A percentile compares a stretch with the other conserved stretches of the same genome.
Evolutionary conservation across 805 yeast species (phyloP).

Genomic region (Yarrowia sp.): DNA sequence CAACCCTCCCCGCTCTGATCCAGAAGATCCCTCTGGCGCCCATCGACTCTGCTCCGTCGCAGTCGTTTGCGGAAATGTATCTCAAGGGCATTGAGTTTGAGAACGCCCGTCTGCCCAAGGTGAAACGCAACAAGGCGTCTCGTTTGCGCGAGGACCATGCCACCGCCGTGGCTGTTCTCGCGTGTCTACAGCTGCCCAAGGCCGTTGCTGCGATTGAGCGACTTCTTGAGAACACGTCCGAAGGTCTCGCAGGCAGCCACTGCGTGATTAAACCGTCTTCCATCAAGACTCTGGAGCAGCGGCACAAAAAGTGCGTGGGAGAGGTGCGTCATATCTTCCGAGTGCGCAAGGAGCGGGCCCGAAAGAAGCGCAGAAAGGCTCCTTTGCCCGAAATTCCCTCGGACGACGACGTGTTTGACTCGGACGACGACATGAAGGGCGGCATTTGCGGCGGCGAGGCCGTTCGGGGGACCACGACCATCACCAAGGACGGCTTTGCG

Average conservation of each 20-base stretch:
- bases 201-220: conserved; percentile 16
- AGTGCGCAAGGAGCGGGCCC: conserved; percentile 12
- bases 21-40: conserved; percentile 24
- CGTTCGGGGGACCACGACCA: conserved; percentile 17
- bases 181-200: conserved; percentile 13
- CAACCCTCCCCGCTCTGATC: not conserved
- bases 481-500: conserved; percentile 35
- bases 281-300: conserved; percentile 1
- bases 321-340: conserved; percentile 17
- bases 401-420: conserved; percentile 27
- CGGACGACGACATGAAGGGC: conserved; percentile 34
- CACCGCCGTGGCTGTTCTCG: conserved; percentile 20
- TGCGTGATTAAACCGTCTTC: conserved; percentile 16
- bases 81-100: conserved; percentile 36
- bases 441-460: conserved; percentile 33
- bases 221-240: not conserved
- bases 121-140: conserved; percentile 26
- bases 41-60: conserved; percentile 7
- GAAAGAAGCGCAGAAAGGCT: conserved; percentile 17
- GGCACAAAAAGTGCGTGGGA: conserved; percentile 24
- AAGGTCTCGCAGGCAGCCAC: conserved; percentile 8
- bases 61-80: conserved; percentile 31
- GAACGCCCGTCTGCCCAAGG: conserved; percentile 4
- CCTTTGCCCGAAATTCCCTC: not conserved
- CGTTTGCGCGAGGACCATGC: conserved; percentile 14